These are phyloP conservation scores for Obelidium mucronatum DNA, from an alignment of 192 early-diverging fungal species.

Conservation along the genomic window DNA sequence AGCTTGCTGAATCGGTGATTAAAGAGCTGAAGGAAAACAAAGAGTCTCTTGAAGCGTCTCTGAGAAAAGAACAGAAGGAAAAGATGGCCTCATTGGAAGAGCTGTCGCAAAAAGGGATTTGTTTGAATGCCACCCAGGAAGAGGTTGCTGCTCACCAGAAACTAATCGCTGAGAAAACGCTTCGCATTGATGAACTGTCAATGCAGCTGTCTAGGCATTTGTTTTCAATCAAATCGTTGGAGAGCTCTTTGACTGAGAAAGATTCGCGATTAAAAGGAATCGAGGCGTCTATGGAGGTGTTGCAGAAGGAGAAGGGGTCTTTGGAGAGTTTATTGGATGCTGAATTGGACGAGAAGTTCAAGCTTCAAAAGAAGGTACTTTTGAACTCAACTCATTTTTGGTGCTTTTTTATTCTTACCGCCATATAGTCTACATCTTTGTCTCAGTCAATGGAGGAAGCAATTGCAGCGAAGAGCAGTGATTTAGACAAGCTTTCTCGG, in stretches of 20 bases:
- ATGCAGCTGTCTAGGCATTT: background rate
- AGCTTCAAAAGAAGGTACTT: background rate
- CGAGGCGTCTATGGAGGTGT: background rate
- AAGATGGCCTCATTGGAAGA: background rate
- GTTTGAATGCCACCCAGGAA: background rate
- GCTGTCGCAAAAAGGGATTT: background rate
- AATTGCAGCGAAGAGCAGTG: too few species aligned
- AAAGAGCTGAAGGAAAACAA: background rate
- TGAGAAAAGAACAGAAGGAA: background rate
- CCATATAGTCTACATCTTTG: too few species aligned
- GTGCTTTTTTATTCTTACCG: too few species aligned
- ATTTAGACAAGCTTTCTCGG: too few species aligned
- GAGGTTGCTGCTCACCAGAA: background rate
- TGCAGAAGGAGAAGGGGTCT: background rate
- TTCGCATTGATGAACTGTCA: background rate
- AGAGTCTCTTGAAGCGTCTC: too few species aligned
- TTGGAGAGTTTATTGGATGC: background rate
- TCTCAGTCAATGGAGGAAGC: too few species aligned
- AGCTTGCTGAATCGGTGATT: background rate
- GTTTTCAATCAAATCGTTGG: background rate
- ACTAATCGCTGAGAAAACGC: background rate
- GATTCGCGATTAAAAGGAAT: background rate
- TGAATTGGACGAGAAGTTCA: background rate
- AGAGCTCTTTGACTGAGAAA: background rate
- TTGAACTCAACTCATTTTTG: too few species aligned